Conservation (phyloP, 2,329 filamentous ascomycete genomes). For the Colletotrichum sp. region DNA sequence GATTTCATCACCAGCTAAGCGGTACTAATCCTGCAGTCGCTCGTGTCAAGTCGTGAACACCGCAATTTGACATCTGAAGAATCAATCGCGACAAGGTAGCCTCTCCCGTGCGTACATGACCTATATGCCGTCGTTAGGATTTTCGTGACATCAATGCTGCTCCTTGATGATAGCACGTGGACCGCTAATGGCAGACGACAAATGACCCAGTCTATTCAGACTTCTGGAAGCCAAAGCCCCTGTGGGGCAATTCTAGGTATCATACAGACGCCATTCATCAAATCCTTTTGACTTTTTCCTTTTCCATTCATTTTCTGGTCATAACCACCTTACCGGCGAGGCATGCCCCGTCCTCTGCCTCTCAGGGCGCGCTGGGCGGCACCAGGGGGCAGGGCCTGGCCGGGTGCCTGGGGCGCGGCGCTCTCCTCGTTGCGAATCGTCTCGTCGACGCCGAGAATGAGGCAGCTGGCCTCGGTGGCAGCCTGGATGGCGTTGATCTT, state of each 20-base stretch:
- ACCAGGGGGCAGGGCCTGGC: constrained; percentile 74
- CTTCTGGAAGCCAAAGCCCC: constrained; percentile 18
- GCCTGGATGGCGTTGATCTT: constrained; percentile 98
- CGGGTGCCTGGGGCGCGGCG: constrained; percentile 79
- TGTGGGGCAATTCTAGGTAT: constrained; percentile 22
- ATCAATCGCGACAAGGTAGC: too few relatives aligned
- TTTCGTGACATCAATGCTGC: too few relatives aligned
- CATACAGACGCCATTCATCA: constrained; percentile 24
- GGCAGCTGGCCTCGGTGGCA: constrained; percentile 90
- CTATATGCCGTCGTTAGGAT: too few relatives aligned
- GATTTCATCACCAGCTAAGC: too few relatives aligned
- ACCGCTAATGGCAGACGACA: neutral
- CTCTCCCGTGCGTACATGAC: too few relatives aligned
- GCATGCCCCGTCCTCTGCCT: constrained; percentile 87
- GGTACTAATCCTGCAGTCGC: too few relatives aligned
- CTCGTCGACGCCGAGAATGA: constrained; percentile 97
- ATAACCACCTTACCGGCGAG: constrained; percentile 65
- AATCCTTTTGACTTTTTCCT: constrained; percentile 18
- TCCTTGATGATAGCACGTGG: neutral
- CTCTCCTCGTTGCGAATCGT: constrained; percentile 99
- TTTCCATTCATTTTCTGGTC: constrained; percentile 23
- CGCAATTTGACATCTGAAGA: too few relatives aligned
- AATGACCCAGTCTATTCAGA: constrained; percentile 23
- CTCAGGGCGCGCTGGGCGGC: constrained; percentile 89
- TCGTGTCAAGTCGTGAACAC: too few relatives aligned